phyloP scores from a whole-genome alignment of 306 rosid genomes.

The Comarum palustre region DNA sequence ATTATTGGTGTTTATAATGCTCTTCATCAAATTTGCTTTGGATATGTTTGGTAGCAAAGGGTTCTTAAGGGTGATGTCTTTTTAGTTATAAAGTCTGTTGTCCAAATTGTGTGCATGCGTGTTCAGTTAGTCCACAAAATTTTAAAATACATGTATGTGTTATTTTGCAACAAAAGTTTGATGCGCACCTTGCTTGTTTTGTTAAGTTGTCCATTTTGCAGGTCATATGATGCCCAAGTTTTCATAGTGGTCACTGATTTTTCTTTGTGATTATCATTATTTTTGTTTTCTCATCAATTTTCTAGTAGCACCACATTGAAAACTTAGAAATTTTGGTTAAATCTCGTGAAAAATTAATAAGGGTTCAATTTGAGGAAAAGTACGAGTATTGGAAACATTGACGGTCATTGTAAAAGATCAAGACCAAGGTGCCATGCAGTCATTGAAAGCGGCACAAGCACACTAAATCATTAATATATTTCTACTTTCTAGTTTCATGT shows the following conservation, averaged over 20 bases:
- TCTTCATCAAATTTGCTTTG: not conserved
- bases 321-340: not conserved
- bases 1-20: not conserved
- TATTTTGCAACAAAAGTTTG: not conserved
- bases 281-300: not conserved
- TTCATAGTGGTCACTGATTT: not conserved
- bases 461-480: not conserved
- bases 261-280: not conserved
- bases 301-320: not conserved
- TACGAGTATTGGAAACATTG: not conserved
- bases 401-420: not conserved
- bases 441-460: not conserved
- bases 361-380: not conserved
- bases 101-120: not conserved
- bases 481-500: not conserved
- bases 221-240: not conserved
- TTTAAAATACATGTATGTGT: not conserved
- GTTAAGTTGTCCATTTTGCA: not conserved
- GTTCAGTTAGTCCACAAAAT: not conserved
- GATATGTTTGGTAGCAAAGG: not conserved
- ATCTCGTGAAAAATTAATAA: not conserved
- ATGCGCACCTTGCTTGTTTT: not conserved
- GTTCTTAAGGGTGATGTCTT: not conserved
- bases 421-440: not conserved
- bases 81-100: not conserved